Percentiles rank a stretch among this genome's conserved stretches.
These are phyloP conservation scores for Elaeis guineensis DNA, from an alignment of 176 grass and related monocot genomes.

Conservation along the genomic window DNA sequence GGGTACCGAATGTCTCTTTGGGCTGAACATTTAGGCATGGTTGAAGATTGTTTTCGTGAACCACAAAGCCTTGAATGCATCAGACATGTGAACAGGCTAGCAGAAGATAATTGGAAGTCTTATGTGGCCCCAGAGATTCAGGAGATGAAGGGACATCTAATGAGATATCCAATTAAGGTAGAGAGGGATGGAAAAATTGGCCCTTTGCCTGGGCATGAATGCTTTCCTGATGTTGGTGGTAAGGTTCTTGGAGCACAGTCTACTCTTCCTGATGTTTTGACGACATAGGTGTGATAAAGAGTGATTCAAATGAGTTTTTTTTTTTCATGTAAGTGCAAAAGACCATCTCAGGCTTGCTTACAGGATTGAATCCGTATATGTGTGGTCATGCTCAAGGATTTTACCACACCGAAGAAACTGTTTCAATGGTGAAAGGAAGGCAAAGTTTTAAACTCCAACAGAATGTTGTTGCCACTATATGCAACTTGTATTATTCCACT, in stretches of 20 bases:
- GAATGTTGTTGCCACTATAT: no score
- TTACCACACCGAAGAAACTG: no score
- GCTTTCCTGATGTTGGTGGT: conserved; percentile 67
- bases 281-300: conserved; percentile 17
- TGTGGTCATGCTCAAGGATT: no score
- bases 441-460: no score
- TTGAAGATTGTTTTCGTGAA: conserved; percentile 37
- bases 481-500: no score
- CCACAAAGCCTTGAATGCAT: conserved; percentile 58
- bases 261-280: conserved; percentile 43
- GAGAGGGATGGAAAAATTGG: conserved; percentile 34
- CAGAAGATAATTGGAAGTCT: conserved; percentile 46
- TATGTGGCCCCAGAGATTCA: conserved; percentile 36
- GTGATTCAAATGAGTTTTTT: no score
- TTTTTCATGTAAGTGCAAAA: no score
- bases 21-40: conserved; percentile 57
- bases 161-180: conserved; percentile 60
- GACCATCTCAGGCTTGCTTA: no score
- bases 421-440: no score
- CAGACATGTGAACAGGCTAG: conserved; percentile 40
- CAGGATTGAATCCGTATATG: no score
- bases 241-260: conserved; percentile 53
- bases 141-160: conserved; percentile 53
- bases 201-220: conserved; percentile 34
- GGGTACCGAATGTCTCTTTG: conserved; percentile 84